Evolutionary conservation across 2,329 filamentous ascomycete genomes (phyloP).

Genomic region (Fusarium graminum): DNA sequence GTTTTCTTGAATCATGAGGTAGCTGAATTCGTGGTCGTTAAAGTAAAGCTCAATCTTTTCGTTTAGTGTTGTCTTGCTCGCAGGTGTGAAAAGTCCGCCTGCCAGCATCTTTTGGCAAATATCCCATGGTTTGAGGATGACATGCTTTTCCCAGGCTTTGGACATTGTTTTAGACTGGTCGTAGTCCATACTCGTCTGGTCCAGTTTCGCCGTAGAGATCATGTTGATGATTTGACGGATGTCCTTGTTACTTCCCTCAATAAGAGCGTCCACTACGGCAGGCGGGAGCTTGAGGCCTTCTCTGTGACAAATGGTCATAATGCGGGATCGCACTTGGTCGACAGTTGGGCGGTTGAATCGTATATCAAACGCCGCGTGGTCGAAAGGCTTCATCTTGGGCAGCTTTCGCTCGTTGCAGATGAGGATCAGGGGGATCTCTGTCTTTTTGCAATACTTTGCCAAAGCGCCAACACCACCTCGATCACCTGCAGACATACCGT

Average conservation of each 20-base stretch:
- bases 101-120: slow-evolving; percentile 94
- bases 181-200: slow-evolving; percentile 82
- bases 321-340: slow-evolving; percentile 89
- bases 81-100: slow-evolving; percentile 84
- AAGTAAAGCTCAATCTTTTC: slow-evolving; percentile 99
- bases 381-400: slow-evolving; percentile 99
- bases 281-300: slow-evolving; percentile 89
- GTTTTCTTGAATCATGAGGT: slow-evolving; percentile 98
- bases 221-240: slow-evolving; percentile 99
- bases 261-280: slow-evolving; percentile 89
- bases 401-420: slow-evolving; percentile 96
- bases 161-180: slow-evolving; percentile 93
- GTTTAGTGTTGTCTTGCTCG: slow-evolving; percentile 88
- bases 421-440: slow-evolving; percentile 91
- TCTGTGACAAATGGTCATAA: slow-evolving; percentile 94
- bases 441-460: slow-evolving; percentile 95
- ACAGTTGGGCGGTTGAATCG: slow-evolving; percentile 90
- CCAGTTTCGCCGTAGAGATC: slow-evolving; percentile 93
- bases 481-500: slow-evolving; percentile 98
- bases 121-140: slow-evolving; percentile 97
- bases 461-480: slow-evolving; percentile 94
- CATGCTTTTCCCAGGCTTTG: slow-evolving; percentile 98
- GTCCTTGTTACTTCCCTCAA: slow-evolving; percentile 94
- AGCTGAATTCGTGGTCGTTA: slow-evolving; percentile 98
- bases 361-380: slow-evolving; percentile 85